Evolutionary conservation across 768 basidiomycete species (phyloP), one percentile per base, ranked within the genome.

Genomic region (Amanita pseudoporphyria): DNA sequence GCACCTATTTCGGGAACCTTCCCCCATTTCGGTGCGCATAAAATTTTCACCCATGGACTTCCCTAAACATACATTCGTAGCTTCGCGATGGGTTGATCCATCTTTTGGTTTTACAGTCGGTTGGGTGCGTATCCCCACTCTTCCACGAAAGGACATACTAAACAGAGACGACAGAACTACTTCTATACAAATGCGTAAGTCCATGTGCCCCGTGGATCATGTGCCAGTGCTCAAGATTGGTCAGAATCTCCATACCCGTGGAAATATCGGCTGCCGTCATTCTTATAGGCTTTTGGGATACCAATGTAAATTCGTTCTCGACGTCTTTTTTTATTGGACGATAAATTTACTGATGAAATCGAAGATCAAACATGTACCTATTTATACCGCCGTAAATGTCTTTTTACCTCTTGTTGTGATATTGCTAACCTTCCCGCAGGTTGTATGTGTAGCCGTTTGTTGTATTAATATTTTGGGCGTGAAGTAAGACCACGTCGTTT

Each of bases 1-100:
- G 85, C 84, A 1, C 86, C 86, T 2, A 79, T 87, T 42, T 83
- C 85, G 3, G 87, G 87, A 14, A 81, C 83, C 0, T 87, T 86
- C 60, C 82, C 84, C 16, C 82, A 85, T 63, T 87, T 74, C 61
- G 80, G 78, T 76, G 42, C 4, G 69, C 14, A 35, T 18, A 16
- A 21, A 14, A 28, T 12, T 28, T 6, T 32, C n/a, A n/a, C n/a
- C n/a, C 36, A 18, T 28, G 24, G 10, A 43, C 19, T 36, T 47
- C 13, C 19, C 3, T 9, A 16, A 19, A 31, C 28, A 32, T 48
- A 16, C 21, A 13, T 0, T 5, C 9, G 24, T 49, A 78, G 78
- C 76, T 49, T 66, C 71, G 28, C 67, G 77, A 49, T 79, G 75
- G 75, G 77, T 80, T 16, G 77, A 79, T 56, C 75, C 75, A 28